phyloP scores from a whole-genome alignment of 768 basidiomycete species.

The Mycena pura region DNA sequence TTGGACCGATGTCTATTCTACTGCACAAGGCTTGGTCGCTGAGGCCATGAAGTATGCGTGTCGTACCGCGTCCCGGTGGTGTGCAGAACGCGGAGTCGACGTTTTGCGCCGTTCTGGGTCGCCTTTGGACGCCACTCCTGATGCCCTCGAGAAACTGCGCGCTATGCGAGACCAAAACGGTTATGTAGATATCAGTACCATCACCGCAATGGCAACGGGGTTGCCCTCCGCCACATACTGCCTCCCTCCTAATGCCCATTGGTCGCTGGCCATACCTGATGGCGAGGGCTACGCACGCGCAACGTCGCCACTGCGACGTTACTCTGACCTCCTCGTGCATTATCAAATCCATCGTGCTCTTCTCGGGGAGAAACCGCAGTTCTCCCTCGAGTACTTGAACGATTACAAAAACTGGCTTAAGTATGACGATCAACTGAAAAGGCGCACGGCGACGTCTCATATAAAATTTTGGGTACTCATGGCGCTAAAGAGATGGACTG shows the following conservation, averaged over 20 bases:
- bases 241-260: conserved; percentile 68
- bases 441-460: conserved; percentile 40
- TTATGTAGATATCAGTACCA: conserved; percentile 45
- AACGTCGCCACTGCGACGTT: conserved; percentile 90
- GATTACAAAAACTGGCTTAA: conserved; percentile 46
- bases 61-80: conserved; percentile 77
- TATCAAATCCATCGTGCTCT: conserved; percentile 93
- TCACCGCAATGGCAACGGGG: conserved; percentile 41
- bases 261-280: conserved; percentile 67
- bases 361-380: conserved; percentile 51
- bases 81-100: conserved; percentile 62
- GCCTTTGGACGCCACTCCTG: conserved; percentile 37
- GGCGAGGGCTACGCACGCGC: conserved; percentile 83
- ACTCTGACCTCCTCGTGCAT: conserved; percentile 79
- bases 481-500: conserved; percentile 47
- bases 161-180: conserved; percentile 53
- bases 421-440: conserved; percentile 42
- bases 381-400: conserved; percentile 54
- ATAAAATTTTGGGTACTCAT: conserved; percentile 41
- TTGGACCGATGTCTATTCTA: conserved; percentile 34
- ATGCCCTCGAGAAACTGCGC: conserved; percentile 53
- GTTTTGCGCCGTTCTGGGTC: conserved; percentile 63
- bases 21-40: conserved; percentile 65
- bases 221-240: conserved; percentile 49
- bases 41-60: conserved; percentile 87